These are phyloP conservation scores for Neurospora sp. DNA, from an alignment of 495 filamentous ascomycete species.

Conservation along the genomic window DNA sequence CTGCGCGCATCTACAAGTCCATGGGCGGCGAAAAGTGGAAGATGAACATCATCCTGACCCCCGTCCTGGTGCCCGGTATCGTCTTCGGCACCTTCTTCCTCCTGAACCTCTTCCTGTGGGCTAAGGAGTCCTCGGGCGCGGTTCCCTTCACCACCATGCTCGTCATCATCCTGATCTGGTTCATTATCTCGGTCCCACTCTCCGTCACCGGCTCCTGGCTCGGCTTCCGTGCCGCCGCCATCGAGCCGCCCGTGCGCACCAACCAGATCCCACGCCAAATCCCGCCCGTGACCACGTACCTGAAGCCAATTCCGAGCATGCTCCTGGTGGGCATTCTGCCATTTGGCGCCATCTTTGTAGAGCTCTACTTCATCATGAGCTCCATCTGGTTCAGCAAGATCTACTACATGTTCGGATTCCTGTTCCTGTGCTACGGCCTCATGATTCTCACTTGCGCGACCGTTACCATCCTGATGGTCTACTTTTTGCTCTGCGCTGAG, in stretches of 20 bases:
- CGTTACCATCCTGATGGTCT: constrained; percentile 84
- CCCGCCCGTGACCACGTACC: constrained; percentile 67
- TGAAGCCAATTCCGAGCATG: constrained; percentile 77
- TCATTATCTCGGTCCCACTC: constrained; percentile 86
- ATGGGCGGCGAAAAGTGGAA: constrained; percentile 92
- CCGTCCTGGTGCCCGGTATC: constrained; percentile 72
- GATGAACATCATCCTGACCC: constrained; percentile 80
- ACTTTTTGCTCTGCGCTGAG: constrained; percentile 89
- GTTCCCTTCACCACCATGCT: constrained; percentile 97
- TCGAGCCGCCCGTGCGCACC: constrained; percentile 77
- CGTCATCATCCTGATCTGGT: constrained; percentile 87
- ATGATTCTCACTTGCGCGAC: constrained; percentile 95
- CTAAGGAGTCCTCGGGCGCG: constrained; percentile 76
- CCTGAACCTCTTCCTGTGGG: constrained; percentile 93
- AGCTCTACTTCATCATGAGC: constrained; percentile 97
- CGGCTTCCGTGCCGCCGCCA: constrained; percentile 57
- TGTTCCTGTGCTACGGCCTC: constrained; percentile 93
- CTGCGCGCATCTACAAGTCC: constrained; percentile 81
- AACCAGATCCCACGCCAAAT: constrained; percentile 98
- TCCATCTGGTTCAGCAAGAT: constrained; percentile 96
- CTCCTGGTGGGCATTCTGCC: constrained; percentile 83
- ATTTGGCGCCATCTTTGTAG: constrained; percentile 93
- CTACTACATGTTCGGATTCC: constrained; percentile 99
- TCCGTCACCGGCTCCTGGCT: constrained; percentile 88
- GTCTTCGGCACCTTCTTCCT: constrained; percentile 88